Percentiles rank a stretch among this genome's conserved stretches.
Evolutionary conservation across 208 protist genomes (phyloP).

Genomic region (Leishmania turanica): DNA sequence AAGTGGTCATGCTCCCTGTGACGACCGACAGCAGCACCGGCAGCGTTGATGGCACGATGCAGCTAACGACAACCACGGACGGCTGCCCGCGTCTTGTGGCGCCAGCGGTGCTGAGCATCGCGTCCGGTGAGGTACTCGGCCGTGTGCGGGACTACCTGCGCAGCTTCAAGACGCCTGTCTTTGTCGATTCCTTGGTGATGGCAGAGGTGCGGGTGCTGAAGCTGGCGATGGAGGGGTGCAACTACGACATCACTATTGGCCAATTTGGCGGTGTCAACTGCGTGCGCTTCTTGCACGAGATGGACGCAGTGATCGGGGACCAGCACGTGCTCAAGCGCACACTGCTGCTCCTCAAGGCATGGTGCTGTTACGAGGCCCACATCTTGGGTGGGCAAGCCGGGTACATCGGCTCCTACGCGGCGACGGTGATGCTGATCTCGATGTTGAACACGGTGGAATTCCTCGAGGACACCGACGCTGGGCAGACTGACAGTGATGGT

Average conservation of each 20-base stretch:
- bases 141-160: slow-evolving; percentile 68
- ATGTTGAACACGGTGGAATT: slow-evolving; percentile 91
- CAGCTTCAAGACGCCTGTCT: slow-evolving; percentile 52
- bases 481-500: background rate
- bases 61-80: slow-evolving; percentile 47
- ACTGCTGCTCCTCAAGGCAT: slow-evolving; percentile 90
- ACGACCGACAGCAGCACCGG: slow-evolving; percentile 65
- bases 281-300: slow-evolving; percentile 88
- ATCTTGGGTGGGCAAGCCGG: slow-evolving; percentile 90
- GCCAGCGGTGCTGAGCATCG: slow-evolving; percentile 59
- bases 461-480: slow-evolving; percentile 63
- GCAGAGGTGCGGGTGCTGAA: slow-evolving; percentile 90
- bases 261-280: slow-evolving; percentile 91
- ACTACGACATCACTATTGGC: slow-evolving; percentile 89
- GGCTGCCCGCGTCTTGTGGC: slow-evolving; percentile 47
- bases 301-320: slow-evolving; percentile 80
- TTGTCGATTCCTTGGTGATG: slow-evolving; percentile 78
- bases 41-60: slow-evolving; percentile 55
- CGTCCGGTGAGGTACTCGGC: slow-evolving; percentile 69
- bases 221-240: slow-evolving; percentile 86
- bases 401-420: slow-evolving; percentile 89
- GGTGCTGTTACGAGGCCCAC: slow-evolving; percentile 91
- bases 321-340: slow-evolving; percentile 91
- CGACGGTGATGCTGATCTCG: slow-evolving; percentile 91
- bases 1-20: slow-evolving; percentile 29